Evolutionary conservation across 805 yeast genomes (phyloP).

Genomic region (Starmerella khaoyaiensis): DNA sequence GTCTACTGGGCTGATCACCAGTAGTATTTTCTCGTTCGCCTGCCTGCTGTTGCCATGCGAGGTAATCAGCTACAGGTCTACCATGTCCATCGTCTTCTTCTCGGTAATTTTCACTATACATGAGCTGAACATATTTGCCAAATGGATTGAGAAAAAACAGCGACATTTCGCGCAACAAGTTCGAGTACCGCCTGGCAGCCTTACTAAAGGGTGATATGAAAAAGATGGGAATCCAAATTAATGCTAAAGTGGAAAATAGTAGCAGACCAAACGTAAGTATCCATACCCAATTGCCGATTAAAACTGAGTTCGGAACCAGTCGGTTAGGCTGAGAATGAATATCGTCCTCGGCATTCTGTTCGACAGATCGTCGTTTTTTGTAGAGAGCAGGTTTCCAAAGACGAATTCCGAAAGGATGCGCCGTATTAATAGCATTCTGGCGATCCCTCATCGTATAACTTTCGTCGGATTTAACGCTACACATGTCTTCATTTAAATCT

Average conservation of each 20-base stretch:
- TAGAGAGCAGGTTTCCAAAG: slow-evolving; percentile 98
- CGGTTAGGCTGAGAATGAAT: slow-evolving; percentile 61
- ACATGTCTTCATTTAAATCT: slow-evolving; percentile 12
- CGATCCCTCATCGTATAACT: slow-evolving; percentile 81
- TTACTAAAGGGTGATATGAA: slow-evolving; percentile 27
- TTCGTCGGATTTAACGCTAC: slow-evolving; percentile 43
- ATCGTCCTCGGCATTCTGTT: slow-evolving; percentile 81
- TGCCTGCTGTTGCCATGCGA: slow-evolving; percentile 58
- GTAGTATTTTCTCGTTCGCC: too few species aligned
- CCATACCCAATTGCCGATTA: slow-evolving; percentile 63
- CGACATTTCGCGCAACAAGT: slow-evolving; percentile 10
- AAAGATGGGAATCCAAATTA: slow-evolving; percentile 38
- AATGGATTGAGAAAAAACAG: slow-evolving; percentile 56
- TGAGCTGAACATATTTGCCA: slow-evolving; percentile 73
- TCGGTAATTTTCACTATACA: slow-evolving; percentile 65
- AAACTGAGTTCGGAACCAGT: slow-evolving; percentile 47
- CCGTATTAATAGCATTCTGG: slow-evolving; percentile 89
- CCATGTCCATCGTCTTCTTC: slow-evolving; percentile 86
- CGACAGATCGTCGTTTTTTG: slow-evolving; percentile 84
- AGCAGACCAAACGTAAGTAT: slow-evolving; percentile 55
- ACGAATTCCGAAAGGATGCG: slow-evolving; percentile 97
- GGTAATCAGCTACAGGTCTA: slow-evolving; percentile 67
- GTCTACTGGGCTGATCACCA: slow-evolving; percentile 27
- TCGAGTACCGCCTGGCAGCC: slow-evolving; percentile 50
- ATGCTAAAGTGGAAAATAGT: slow-evolving; percentile 29